Base-by-base conservation (phyloP, 371 early-diverging fungal genomes). In the Dinochytrium kinnereticum region DNA sequence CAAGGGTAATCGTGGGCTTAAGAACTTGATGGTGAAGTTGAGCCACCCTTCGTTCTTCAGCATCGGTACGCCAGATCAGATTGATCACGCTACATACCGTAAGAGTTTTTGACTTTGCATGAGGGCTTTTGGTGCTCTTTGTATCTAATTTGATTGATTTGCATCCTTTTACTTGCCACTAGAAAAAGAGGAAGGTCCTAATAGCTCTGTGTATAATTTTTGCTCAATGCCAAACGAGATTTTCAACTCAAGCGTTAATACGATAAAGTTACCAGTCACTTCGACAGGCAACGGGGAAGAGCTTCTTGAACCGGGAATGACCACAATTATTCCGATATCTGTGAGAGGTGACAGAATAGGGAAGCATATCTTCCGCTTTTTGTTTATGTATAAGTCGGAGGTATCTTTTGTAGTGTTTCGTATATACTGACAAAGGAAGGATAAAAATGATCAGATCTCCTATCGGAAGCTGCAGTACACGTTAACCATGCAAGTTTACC, bases 311-410 rank as follows among this genome's bases (percentile, higher is more conserved):
- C 88, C 96, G 0, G 95, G 93, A 0, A 85, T 85, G 59, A 90
- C 92, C 0, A 88, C 92, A 0, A 73, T 83, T 0, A 86, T 98
- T 0, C 96, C 97, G 0, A 74, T 95, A 38, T 96, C 95, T 95
- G 80, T 96, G 21, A 91, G 96, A 19, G 96, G 94, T 1, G 96
- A 96, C 76, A 89, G 91, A 38, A 93, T 95, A 61, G 98, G 98
- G 49, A 90, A 90, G 59, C 95, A 95, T 74, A 83, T 81, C 31
- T 91, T 95, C 69, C 81, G 88, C 64, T 85, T 97, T 69, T 76
- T 87, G 75, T 87, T 87, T 68, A 73, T 77, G n/a, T 87, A 87
- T 66, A 83, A 91, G 68, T 90, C 92, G 0, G 92, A 93, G 76
- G 86, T 87, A 76, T 65, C 65, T 34, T 33, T 1, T 26, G 38